A percentile compares a stretch with the other conserved stretches of the same genome.
Evolutionary conservation across 345 rosid species (phyloP).

Genomic region (Acer yangbiense): DNA sequence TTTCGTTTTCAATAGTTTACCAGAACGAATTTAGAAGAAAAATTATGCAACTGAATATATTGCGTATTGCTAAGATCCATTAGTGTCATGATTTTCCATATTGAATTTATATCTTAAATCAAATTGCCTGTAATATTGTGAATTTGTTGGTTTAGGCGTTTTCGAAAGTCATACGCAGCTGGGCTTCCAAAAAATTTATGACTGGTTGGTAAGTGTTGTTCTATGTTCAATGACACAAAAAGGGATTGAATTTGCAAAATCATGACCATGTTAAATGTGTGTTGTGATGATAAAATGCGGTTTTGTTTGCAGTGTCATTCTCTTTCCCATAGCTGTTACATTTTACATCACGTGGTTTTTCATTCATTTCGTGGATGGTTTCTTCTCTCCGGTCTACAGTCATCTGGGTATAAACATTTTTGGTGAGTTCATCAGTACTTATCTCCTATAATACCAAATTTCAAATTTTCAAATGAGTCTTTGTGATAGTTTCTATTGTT

Average conservation of each 20-base stretch:
- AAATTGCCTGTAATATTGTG: neutral
- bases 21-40: neutral
- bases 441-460: neutral
- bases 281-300: constrained; percentile 1
- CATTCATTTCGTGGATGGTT: constrained; percentile 57
- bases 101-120: neutral
- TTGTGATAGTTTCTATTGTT: neutral
- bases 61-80: neutral
- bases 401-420: constrained; percentile 57
- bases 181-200: constrained; percentile 66
- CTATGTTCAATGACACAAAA: constrained; percentile 5
- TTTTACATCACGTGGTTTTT: constrained; percentile 63
- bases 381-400: constrained; percentile 61
- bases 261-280: neutral
- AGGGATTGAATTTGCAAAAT: neutral
- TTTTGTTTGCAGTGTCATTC: constrained; percentile 50
- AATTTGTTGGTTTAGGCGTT: constrained; percentile 35
- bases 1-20: neutral
- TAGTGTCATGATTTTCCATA: neutral
- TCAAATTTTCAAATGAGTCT: neutral
- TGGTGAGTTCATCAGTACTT: constrained; percentile 34
- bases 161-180: constrained; percentile 50
- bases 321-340: constrained; percentile 56
- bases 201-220: constrained; percentile 52
- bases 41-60: neutral